Evolutionary conservation across 306 rosid species (phyloP), one percentile per base, ranked within the genome.

Genomic region (Malus sylvestris): DNA sequence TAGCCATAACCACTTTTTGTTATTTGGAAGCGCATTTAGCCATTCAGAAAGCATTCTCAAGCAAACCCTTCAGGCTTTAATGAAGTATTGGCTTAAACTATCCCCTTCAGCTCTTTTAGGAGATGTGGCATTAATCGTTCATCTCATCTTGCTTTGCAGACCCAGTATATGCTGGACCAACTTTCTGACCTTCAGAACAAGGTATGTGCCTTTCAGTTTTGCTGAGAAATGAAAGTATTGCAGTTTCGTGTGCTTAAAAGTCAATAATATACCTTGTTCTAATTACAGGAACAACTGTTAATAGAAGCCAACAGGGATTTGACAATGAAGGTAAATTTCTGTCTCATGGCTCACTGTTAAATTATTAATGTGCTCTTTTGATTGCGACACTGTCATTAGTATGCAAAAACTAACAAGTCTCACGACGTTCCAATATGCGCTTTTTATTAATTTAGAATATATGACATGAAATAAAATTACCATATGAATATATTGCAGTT

Each of bases 161-260:
- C 99, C n/a, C 99, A 95, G 72, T 87, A 65, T 79, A 88, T 95
- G 99, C 91, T 95, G 77, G 99, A 92, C 90, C 97, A 88, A 82
- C 91, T 95, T 70, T 57, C 89, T 88, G 97, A 92, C 76, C 97
- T 92, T 80, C 97, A 95, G 75, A 92, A 82, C 78, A 90, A 87
- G 97, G 99, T 95, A 90, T 22, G 27, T 65, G 20, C 29, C 58
- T 29, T 6, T 12, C 25, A 10, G 57, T 60, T 27, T 61, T 44
- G 60, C 20, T 18, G 45, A 61, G 32, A 29, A 25, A 18, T 44
- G 44, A 18, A 27, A n/a, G 69, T 60, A 42, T 27, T 61, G 29
- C 45, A 61, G 12, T 3, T 32, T 22, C 76, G 11, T 66, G 57
- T 78, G 32, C 29, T 72, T 57, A 29, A 75, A 55, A 80, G 58